Evolutionary conservation across 1,284 basidiomycete species (phyloP), one percentile per base, ranked within the genome.

Genomic region (Melampsora americana): DNA sequence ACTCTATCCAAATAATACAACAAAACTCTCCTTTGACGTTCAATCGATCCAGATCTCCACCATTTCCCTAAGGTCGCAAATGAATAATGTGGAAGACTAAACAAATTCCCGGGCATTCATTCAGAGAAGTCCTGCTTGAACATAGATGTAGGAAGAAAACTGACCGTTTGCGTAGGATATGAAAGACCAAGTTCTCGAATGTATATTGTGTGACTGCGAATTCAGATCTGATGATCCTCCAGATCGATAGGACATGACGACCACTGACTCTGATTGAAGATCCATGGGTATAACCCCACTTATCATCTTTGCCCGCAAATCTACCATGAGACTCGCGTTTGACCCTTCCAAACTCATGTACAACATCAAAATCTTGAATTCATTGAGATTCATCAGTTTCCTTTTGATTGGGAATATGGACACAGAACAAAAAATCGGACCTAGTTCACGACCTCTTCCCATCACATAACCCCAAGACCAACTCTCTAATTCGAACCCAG

Each of bases 181-280:
- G 89, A 80, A 92, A 94, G 0, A 86, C 90, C 0, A 93, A 89
- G 80, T 95, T 94, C 84, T 98, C 95, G 79, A 97, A 91, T 0
- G 92, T 89, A 82, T 98, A 95, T 76, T 88, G 88, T 56, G 87
- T 88, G 74, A 98, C 84, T 9, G 87, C 89, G 72, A 91, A 87
- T 80, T 98, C 95, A 0, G 89, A 88, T 42, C 93, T 89, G 87
- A 98, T 91, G 72, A 97, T 88, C 65, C 94, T 86, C 95, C 94
- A 97, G 16, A 94, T 84, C 79, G 97, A 96, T 66, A 99, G 85
- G 44, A 95, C 90, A 81, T 98, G 94, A 11, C 95, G 87, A 0
- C 95, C 95, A 12, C 87, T 86, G 48, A 95, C 89, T 79, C 89
- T 90, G 82, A 99, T 90, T 0, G 90, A 91, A 0, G 93, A 91